Evolutionary conservation across 2,329 filamentous ascomycete genomes (phyloP), one percentile per base, ranked within the genome.

Genomic region (Myriosclerotinia curreyana): DNA sequence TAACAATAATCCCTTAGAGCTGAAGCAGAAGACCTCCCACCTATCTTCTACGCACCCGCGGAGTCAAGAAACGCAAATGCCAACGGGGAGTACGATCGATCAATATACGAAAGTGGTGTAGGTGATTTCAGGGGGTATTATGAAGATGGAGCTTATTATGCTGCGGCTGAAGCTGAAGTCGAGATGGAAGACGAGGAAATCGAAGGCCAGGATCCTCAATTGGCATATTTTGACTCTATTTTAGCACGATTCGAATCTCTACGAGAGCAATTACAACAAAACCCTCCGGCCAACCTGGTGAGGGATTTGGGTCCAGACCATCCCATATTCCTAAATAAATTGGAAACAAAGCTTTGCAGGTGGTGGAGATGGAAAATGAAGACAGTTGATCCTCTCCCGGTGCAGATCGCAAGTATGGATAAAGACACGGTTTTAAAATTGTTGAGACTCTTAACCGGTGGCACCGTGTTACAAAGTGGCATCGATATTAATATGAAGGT

Each of bases 121-220:
- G 81, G 82, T 61, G 84, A 88, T 70, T 78, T 80, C 28, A 77
- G 83, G 63, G 89, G 88, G 14, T 87, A 85, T 72, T 95, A 91
- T 74, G 79, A 86, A 20, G 90, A 96, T 69, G 92, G 92, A 56
- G 89, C 91, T 46, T 96, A 92, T 74, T 85, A 88, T 31, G 89
- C 87, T 5, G 79, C 82, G 3, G 44, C 56, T 5, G 60, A 66
- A 20, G 17, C 49, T 9, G 52, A 48, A 56, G 81, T 84, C 71
- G 75, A 36, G 66, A 74, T 36, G 69, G 63, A 64, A 31, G 74
- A 70, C 70, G 49, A 70, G 66, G 49, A 69, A 70, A 58, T 51
- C 9, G 52, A 34, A 8, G 59, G 44, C 22, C 34, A 60, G 78
- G 63, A 82, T 90, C 0, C 84, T 86, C 74, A 71, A 34, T 78